Percentiles rank a stretch among this genome's conserved stretches.
Evolutionary conservation across 2,329 filamentous ascomycete genomes (phyloP).

Genomic region (Alternaria metachromatica): DNA sequence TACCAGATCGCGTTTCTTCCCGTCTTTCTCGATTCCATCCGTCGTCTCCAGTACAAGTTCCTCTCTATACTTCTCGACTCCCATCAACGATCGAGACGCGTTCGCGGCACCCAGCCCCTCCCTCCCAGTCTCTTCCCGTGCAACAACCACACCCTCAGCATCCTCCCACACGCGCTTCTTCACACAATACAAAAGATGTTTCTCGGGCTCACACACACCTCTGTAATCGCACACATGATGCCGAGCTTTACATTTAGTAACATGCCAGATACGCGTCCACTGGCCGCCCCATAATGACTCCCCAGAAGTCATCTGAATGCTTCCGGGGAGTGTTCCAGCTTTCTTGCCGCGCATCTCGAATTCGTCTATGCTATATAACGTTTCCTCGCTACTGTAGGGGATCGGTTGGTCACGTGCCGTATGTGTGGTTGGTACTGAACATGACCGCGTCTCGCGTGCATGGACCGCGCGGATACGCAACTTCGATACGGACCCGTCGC

Average conservation of each 20-base stretch:
- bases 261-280: conserved; percentile 29
- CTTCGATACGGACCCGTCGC: conserved; percentile 10
- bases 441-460: conserved; percentile 20
- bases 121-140: conserved; percentile 8
- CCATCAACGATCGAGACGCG: background rate
- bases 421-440: conserved; percentile 14
- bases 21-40: conserved; percentile 8
- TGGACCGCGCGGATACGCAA: conserved; percentile 29
- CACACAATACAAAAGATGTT: conserved; percentile 27
- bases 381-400: conserved; percentile 28
- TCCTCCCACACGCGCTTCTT: conserved; percentile 30
- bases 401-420: conserved; percentile 4
- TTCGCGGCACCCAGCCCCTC: background rate
- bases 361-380: conserved; percentile 25
- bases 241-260: conserved; percentile 24
- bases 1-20: conserved; percentile 26
- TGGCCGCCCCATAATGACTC: conserved; percentile 20
- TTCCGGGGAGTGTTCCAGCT: conserved; percentile 6
- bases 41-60: conserved; percentile 16
- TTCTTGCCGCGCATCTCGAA: conserved; percentile 29
- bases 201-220: conserved; percentile 23
- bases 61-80: background rate
- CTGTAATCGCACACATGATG: conserved; percentile 5
- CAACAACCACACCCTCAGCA: conserved; percentile 20
- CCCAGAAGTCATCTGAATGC: conserved; percentile 24